These are phyloP conservation scores for Mycoemilia scoparia DNA, from an alignment of 192 early-diverging fungal genomes.

Conservation along the genomic window DNA sequence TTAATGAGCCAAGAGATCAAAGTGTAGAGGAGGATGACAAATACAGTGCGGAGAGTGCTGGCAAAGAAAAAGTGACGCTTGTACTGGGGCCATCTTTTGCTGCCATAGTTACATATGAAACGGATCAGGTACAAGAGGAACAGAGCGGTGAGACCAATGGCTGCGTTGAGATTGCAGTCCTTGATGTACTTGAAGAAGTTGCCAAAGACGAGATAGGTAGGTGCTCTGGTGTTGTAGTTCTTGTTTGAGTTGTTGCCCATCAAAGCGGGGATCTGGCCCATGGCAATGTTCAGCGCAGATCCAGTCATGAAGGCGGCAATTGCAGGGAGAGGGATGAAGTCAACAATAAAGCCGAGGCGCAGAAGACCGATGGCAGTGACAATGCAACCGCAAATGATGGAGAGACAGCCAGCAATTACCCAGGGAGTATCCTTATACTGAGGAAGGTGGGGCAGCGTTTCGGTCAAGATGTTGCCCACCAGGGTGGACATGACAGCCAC, in stretches of 20 bases:
- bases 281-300: slow-evolving; percentile 57
- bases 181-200: slow-evolving; percentile 38
- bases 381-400: slow-evolving; percentile 57
- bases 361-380: slow-evolving; percentile 53
- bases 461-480: slow-evolving; percentile 40
- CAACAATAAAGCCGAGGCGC: slow-evolving; percentile 67
- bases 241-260: slow-evolving; percentile 54
- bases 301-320: slow-evolving; percentile 81
- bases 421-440: slow-evolving; percentile 34
- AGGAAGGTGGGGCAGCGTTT: slow-evolving; percentile 17
- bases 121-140: slow-evolving; percentile 27
- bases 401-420: slow-evolving; percentile 30
- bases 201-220: slow-evolving; percentile 58
- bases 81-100: slow-evolving; percentile 27
- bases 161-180: slow-evolving; percentile 25
- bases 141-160: slow-evolving; percentile 22
- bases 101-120: slow-evolving; percentile 10
- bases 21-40: slow-evolving; percentile 61
- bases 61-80: slow-evolving; percentile 38
- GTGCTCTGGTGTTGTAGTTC: slow-evolving; percentile 40
- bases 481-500: slow-evolving; percentile 64
- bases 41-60: slow-evolving; percentile 50
- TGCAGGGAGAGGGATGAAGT: slow-evolving; percentile 68
- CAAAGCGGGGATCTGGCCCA: slow-evolving; percentile 61
- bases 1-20: slow-evolving; percentile 49